Percentiles rank a stretch among this genome's conserved stretches.
phyloP scores from a whole-genome alignment of 148 eudicot species.

The Suaeda aralocaspica region DNA sequence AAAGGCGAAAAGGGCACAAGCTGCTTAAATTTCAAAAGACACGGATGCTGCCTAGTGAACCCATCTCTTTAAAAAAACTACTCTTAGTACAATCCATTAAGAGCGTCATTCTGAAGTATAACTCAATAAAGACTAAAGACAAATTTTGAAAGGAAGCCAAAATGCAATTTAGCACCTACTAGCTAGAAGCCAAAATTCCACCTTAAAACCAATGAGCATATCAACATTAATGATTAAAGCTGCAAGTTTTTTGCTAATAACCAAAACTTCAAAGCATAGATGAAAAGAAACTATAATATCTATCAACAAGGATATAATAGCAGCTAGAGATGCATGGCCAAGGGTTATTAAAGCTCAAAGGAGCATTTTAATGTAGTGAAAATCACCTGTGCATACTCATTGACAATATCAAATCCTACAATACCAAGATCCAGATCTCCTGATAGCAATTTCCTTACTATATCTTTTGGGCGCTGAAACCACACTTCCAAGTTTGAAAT shows the following conservation, averaged over 20 bases:
- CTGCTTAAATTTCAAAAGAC: too few species aligned
- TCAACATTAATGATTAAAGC: not conserved
- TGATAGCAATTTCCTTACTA: conserved; percentile 82
- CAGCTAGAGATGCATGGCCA: not conserved
- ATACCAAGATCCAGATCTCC: conserved; percentile 98
- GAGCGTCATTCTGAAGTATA: not conserved
- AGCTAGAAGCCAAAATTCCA: not conserved
- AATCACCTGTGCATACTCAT: conserved; percentile 83
- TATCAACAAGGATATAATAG: not conserved
- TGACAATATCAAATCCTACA: conserved; percentile 79
- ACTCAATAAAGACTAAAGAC: not conserved
- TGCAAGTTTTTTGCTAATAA: not conserved
- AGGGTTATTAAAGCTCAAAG: too few species aligned
- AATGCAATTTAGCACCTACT: not conserved
- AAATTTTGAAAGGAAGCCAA: not conserved
- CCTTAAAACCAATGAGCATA: too few species aligned
- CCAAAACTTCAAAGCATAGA: not conserved
- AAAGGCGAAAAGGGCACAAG: too few species aligned
- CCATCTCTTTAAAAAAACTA: not conserved
- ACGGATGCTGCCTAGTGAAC: too few species aligned
- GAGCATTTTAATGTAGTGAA: conserved; percentile 1
- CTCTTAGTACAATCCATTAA: not conserved
- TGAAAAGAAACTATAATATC: not conserved
- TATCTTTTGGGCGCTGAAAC: conserved; percentile 95
- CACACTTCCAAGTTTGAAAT: conserved; percentile 81